Base-by-base conservation (phyloP, 345 rosid genomes). In the Camelina laxa region DNA sequence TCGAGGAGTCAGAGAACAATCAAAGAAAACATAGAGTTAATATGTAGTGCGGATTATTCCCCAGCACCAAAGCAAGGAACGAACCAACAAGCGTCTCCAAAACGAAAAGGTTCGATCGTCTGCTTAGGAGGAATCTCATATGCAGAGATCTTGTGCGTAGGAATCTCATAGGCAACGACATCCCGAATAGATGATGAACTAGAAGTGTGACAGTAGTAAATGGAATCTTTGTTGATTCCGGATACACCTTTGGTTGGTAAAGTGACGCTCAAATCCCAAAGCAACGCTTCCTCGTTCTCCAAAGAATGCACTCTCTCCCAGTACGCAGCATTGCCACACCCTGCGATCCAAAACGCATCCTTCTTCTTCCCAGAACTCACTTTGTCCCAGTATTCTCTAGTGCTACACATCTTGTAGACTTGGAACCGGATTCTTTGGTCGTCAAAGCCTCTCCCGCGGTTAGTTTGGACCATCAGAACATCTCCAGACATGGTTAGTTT, bases 191-290 rank as follows among this genome's bases (percentile, higher is more conserved):
- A 33, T 7, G 58, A 53, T 9, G 30, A 24, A 24, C 30, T 24
- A 24, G 2, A 9, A 58, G 13, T 17, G 15, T n/a, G 42, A 58
- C 7, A 33, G 14, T 2, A 33, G 16, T 54, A 54, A 6, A 24
- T 24, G 10, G 5, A 54, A 14, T 54, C 59, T 54, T 54, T 24
- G 17, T 54, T 54, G 60, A 55, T 47, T 27, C 60, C 60, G 0
- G 11, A 24, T 55, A 55, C 19, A 27, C 19, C 19, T 55, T 55
- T 55, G 36, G 35, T 27, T 7, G 36, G 19, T 5, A 55, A 27
- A 55, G 60, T 55, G 19, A 24, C 36, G 19, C 63, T 33, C 44
- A 58, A 58, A 58, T 58, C 63, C 63, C 42, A 58, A 17, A 16
- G 44, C 63, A 58, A 3, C 14, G 39, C 1, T 20, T 58, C 62